phyloP scores from a whole-genome alignment of 441 rosid species.

The Omphalea diandra region DNA sequence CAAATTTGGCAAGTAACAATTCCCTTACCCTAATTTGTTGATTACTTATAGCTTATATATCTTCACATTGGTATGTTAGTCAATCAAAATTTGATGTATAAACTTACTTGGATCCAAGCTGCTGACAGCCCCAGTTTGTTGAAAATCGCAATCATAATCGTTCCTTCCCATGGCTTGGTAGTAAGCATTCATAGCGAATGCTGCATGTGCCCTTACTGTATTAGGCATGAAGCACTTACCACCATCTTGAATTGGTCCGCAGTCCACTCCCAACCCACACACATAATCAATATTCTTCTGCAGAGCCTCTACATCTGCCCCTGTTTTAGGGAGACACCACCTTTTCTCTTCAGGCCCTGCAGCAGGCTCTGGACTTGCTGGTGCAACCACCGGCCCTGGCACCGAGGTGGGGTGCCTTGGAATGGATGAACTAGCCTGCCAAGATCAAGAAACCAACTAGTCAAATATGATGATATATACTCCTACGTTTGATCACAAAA shows the following conservation, averaged over 20 bases:
- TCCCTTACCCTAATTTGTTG: too few species aligned
- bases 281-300: conserved; percentile 72
- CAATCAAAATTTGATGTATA: too few species aligned
- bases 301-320: conserved; percentile 46
- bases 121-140: conserved; percentile 46
- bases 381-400: conserved; percentile 25
- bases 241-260: conserved; percentile 43
- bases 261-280: conserved; percentile 55
- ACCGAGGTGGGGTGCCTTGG: conserved; percentile 38
- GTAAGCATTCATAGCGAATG: conserved; percentile 66
- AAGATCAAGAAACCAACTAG: conserved; percentile 6
- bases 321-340: conserved; percentile 56
- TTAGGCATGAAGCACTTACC: conserved; percentile 59
- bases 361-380: conserved; percentile 10
- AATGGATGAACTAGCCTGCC: conserved; percentile 50
- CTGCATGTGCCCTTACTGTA: conserved; percentile 62
- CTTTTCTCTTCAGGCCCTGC: conserved; percentile 23
- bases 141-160: conserved; percentile 52
- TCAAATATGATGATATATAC: neutral
- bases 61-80: too few species aligned
- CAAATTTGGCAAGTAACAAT: too few species aligned
- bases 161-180: conserved; percentile 51
- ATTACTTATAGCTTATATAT: too few species aligned
- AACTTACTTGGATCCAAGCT: conserved; percentile 43
- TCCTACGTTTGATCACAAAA: neutral